Evolutionary conservation across 2,329 filamentous ascomycete genomes (phyloP), one percentile per base, ranked within the genome.

Genomic region (Chaetomiaceae sp.): DNA sequence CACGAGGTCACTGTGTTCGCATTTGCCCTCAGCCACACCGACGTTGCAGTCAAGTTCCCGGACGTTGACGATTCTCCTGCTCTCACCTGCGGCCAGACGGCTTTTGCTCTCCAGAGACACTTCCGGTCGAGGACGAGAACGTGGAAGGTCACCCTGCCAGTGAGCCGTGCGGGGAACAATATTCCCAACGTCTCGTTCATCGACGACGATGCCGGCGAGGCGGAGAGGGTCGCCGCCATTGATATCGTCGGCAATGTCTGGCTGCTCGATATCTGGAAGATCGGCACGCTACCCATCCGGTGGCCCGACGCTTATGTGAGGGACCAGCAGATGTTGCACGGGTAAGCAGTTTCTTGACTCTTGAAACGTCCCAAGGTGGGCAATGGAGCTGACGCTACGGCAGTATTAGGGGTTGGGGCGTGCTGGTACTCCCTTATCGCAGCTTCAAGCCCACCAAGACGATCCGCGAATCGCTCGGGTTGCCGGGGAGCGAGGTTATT

Each of bases 141-240:
- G 49, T 80, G 76, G 75, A 70, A 72, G 41, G 74, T 82, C 20
- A 60, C 77, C 1, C 60, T 81, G 4, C 62, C 68, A 2, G 65
- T 77, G 0, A 69, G 69, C 0, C 30, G 16, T 0, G 41, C 51
- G 0, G 74, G 72, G 0, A 56, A 65, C 31, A 82, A 82, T 40
- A 69, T 81, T 1, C 79, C 79, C 5, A 77, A 73, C 46, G 63
- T 82, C n/a, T 66, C 71, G 21, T 80, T 82, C 55, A 60, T 71
- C 44, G 72, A 74, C 46, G 70, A 77, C 50, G 55, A 64, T 1
- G 35, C 67, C 2, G 78, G 78, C 2, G 58, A 71, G 2, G 79
- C 77, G 2, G 70, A 76, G 5, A 75, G 73, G 54, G 60, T 82
- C 1, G 69, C 72, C 20, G 78, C 74, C 1, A 63, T 78, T 20